Conservation (phyloP, 805 yeast species). For the Candida ponderosae region DNA sequence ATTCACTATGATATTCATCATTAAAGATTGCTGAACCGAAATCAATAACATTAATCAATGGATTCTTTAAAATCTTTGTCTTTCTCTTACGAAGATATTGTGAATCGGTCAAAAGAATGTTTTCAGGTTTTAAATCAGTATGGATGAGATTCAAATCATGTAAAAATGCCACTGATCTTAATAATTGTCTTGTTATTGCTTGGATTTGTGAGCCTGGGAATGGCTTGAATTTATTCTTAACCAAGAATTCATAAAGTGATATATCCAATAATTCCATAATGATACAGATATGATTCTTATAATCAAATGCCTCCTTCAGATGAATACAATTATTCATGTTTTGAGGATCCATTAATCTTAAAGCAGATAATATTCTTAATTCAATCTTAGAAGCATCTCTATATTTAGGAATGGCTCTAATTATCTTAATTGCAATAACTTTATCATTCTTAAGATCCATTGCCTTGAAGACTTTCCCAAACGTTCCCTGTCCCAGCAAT, state of each 20-base stretch:
- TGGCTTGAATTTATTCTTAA: conserved; percentile 74
- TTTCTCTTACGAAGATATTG: conserved; percentile 15
- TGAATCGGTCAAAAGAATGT: conserved; percentile 42
- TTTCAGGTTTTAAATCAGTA: conserved; percentile 96
- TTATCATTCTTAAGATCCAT: conserved; percentile 50
- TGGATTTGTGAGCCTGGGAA: conserved; percentile 93
- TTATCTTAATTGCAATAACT: conserved; percentile 82
- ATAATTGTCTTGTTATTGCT: conserved; percentile 76
- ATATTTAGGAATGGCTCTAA: conserved; percentile 86
- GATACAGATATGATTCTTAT: conserved; percentile 86
- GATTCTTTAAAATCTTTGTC: conserved; percentile 55
- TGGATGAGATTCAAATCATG: conserved; percentile 89
- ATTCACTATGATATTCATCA: conserved; percentile 87
- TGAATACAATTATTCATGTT: conserved; percentile 76
- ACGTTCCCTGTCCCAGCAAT: conserved; percentile 85
- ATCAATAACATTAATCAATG: conserved; percentile 84
- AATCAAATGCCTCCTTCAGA: conserved; percentile 84
- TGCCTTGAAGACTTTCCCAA: conserved; percentile 86
- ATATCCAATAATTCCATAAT: conserved; percentile 84
- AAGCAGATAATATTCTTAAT: conserved; percentile 68
- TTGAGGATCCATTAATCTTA: conserved; percentile 58
- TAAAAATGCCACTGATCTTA: conserved; percentile 78
- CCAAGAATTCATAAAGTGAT: conserved; percentile 85
- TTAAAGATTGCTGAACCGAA: conserved; percentile 95
- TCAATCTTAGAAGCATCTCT: conserved; percentile 95